Percentiles rank a stretch among this genome's conserved stretches.
phyloP scores from a whole-genome alignment of 768 basidiomycete species.

The Tremella fuciformis region DNA sequence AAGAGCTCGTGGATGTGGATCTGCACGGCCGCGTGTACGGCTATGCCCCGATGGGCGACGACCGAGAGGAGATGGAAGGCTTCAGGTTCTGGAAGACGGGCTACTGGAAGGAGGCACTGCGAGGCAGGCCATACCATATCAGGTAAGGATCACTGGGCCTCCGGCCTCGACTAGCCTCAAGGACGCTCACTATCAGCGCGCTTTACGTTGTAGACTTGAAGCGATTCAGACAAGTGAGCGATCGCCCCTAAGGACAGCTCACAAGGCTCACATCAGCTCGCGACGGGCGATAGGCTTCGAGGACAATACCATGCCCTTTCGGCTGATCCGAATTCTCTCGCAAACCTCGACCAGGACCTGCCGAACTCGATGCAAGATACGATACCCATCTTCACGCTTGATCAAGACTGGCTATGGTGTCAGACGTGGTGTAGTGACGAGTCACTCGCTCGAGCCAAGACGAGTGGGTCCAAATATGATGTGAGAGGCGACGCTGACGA shows the following conservation, averaged over 20 bases:
- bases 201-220: conserved; percentile 94
- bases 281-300: conserved; percentile 48
- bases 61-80: conserved; percentile 91
- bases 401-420: conserved; percentile 97
- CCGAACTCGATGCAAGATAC: conserved; percentile 91
- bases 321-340: conserved; percentile 86
- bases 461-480: conserved; percentile 37
- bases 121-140: conserved; percentile 87
- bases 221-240: conserved; percentile 78
- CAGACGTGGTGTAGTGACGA: conserved; percentile 88
- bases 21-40: conserved; percentile 90
- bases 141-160: conserved; percentile 66
- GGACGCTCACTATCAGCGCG: conserved; percentile 62
- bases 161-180: too few relatives aligned
- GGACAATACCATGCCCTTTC: conserved; percentile 91
- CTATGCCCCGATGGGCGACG: conserved; percentile 96
- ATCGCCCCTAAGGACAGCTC: too few relatives aligned
- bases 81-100: conserved; percentile 98
- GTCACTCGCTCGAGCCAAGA: conserved; percentile 52
- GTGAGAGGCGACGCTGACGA: conserved; percentile 10
- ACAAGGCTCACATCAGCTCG: conserved; percentile 5
- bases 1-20: conserved; percentile 90
- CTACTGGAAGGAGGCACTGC: conserved; percentile 74
- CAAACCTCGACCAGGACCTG: conserved; percentile 95
- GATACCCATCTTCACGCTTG: conserved; percentile 87